Percentiles rank a stretch among this genome's conserved stretches.
phyloP scores from a whole-genome alignment of 2,329 filamentous ascomycete species.

The Monilinia fructicola region DNA sequence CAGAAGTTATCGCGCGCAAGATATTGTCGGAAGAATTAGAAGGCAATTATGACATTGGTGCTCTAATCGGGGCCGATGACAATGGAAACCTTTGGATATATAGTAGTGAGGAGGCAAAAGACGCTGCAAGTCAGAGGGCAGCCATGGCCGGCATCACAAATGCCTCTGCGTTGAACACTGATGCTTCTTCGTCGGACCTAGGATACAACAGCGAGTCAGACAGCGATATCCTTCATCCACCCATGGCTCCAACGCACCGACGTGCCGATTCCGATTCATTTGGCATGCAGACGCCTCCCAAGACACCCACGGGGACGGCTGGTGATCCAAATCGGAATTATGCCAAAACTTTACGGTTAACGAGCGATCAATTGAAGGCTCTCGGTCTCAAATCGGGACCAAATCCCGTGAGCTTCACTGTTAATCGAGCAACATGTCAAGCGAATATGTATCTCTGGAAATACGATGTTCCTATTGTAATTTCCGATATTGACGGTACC shows the following conservation, averaged over 20 bases:
- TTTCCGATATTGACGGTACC: conserved; percentile 97
- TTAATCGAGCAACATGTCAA: conserved; percentile 88
- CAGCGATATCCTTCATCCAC: conserved; percentile 55
- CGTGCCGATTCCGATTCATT: conserved; percentile 57
- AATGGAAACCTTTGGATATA: conserved; percentile 99
- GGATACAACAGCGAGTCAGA: conserved; percentile 90
- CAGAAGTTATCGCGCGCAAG: conserved; percentile 89
- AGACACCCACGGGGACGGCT: conserved; percentile 62
- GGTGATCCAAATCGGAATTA: conserved; percentile 82
- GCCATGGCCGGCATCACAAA: conserved; percentile 49
- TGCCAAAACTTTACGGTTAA: conserved; percentile 92
- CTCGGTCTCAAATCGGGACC: conserved; percentile 79
- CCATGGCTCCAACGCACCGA: conserved; percentile 51
- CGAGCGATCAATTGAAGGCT: conserved; percentile 90
- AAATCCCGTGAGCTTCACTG: conserved; percentile 93
- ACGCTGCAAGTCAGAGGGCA: conserved; percentile 71
- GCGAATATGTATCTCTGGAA: conserved; percentile 95
- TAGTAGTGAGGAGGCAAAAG: conserved; percentile 93
- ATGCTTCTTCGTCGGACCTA: conserved; percentile 84
- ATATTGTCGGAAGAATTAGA: conserved; percentile 91
- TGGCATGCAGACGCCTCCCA: conserved; percentile 62
- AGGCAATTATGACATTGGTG: conserved; percentile 93
- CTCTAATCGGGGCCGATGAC: conserved; percentile 91
- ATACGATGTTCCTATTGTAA: conserved; percentile 88
- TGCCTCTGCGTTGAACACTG: conserved; percentile 42